Conservation (phyloP, 2,329 filamentous ascomycete species). For the Tricladium varicosporioides region DNA sequence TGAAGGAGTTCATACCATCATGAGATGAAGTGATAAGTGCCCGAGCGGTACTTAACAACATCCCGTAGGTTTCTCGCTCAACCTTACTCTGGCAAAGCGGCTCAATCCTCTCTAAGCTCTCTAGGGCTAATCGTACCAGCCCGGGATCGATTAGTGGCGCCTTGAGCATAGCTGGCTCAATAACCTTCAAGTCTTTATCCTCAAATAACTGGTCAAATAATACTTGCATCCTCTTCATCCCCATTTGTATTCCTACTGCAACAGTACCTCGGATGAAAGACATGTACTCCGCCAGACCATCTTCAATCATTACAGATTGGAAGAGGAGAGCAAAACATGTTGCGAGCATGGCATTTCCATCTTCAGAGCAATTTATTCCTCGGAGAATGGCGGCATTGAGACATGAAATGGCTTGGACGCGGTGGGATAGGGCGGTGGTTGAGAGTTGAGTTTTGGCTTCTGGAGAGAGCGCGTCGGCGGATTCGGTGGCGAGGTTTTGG, state of each 20-base stretch:
- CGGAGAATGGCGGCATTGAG: constrained; percentile 39
- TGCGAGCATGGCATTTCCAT: constrained; percentile 58
- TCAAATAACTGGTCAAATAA: constrained; percentile 50
- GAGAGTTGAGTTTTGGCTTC: constrained; percentile 13
- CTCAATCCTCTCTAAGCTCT: constrained; percentile 42
- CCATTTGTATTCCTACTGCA: constrained; percentile 56
- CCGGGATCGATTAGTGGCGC: constrained; percentile 45
- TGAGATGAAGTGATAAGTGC: constrained; percentile 24
- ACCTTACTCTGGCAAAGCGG: constrained; percentile 43
- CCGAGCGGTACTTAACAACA: constrained; percentile 45
- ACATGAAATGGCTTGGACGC: constrained; percentile 61
- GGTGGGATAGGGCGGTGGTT: constrained; percentile 59
- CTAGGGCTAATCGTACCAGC: constrained; percentile 47
- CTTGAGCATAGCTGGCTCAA: constrained; percentile 45
- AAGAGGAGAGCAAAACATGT: constrained; percentile 59
- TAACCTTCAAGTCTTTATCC: constrained; percentile 39
- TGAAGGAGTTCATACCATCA: constrained; percentile 19
- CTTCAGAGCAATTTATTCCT: constrained; percentile 43
- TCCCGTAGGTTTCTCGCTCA: constrained; percentile 46
- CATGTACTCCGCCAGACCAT: constrained; percentile 59
- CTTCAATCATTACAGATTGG: constrained; percentile 55
- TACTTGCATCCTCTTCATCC: constrained; percentile 43
- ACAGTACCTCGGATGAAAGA: constrained; percentile 58
- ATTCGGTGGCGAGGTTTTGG: constrained; percentile 50
- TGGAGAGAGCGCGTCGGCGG: constrained; percentile 39